A percentile compares a stretch with the other conserved stretches of the same genome.
These are phyloP conservation scores for Roridomyces roridus DNA, from an alignment of 768 basidiomycete species.

Conservation along the genomic window DNA sequence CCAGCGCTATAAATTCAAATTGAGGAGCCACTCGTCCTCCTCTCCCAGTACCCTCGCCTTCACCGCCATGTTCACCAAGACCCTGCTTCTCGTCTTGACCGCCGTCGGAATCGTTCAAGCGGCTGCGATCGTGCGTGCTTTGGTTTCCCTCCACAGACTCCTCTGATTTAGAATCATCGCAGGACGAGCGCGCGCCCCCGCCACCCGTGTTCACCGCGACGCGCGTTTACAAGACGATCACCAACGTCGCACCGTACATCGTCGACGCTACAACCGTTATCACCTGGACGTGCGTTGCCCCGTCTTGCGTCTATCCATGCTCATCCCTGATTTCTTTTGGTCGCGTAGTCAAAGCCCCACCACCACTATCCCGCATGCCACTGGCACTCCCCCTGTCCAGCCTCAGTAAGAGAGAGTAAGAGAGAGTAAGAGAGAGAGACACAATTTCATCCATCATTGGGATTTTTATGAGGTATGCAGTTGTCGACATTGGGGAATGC, in stretches of 20 bases:
- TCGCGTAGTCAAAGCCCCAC: not conserved
- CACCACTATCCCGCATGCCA: not conserved
- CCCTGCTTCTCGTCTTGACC: constrained; percentile 1
- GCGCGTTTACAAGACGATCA: too few species aligned
- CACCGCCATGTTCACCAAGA: constrained; percentile 1
- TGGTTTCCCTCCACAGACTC: not conserved
- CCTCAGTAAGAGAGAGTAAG: too few species aligned
- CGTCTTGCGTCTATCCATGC: too few species aligned
- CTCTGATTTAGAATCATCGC: not conserved
- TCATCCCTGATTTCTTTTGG: not conserved
- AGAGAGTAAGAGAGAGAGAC: too few species aligned
- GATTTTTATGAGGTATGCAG: too few species aligned
- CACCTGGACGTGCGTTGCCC: not conserved
- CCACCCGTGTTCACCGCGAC: not conserved
- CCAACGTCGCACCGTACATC: too few species aligned
- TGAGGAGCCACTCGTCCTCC: too few species aligned
- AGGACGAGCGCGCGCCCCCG: not conserved
- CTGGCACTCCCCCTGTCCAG: not conserved
- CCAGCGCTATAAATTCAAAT: too few species aligned
- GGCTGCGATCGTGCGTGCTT: constrained; percentile 5
- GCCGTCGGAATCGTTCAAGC: constrained; percentile 5
- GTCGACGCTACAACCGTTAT: too few species aligned
- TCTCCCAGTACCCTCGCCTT: too few species aligned
- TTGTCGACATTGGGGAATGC: too few species aligned
- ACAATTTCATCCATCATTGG: too few species aligned